Base-by-base conservation (phyloP, 306 rosid genomes). In the Cucurbita moschata region DNA sequence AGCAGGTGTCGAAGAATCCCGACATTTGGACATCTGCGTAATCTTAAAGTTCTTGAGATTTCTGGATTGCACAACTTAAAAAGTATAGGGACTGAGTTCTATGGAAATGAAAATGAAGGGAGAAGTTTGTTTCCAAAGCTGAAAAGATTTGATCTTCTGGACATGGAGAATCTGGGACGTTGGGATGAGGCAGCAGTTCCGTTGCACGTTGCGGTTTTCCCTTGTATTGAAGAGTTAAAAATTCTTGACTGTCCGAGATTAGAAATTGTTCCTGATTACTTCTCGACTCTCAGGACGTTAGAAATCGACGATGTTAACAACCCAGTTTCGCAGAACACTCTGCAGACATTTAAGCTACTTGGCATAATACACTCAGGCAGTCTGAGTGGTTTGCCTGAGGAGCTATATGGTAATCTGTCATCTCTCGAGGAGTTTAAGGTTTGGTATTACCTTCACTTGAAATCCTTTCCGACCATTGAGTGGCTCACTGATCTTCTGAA, bases 341-440 rank as follows among this genome's bases (percentile, higher is more conserved):
- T 67, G 46, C 72, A 67, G 40, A 67, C 72, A 18, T 67, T 67
- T 21, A 67, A 46, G 19, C 72, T 67, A 46, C 72, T 67, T 43
- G 72, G 72, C 55, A 46, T 67, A 13, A 21, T 67, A 46, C 72
- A 67, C 56, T 67, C 72, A 12, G 55, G 72, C 55, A 67, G 46
- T 40, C 40, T 67, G 55, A 46, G 72, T 21, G 56, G 72, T 67
- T 49, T 67, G 72, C 72, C 72, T 21, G 72, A 67, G 72, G 55
- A 67, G 38, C 55, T 67, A 46, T 39, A 55, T 67, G 55, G 19
- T 67, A 67, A 67, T 46, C 55, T 67, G 12, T 67, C 53, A 67
- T 67, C 72, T 46, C 56, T 46, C 7, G 72, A 67, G 72, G 72
- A 67, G 72, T 67, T 67, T 67, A 67, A 46, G 72, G 72, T 67